These are phyloP conservation scores for Pterocarpus macrocarpus DNA, from an alignment of 306 rosid species.

Conservation along the genomic window DNA sequence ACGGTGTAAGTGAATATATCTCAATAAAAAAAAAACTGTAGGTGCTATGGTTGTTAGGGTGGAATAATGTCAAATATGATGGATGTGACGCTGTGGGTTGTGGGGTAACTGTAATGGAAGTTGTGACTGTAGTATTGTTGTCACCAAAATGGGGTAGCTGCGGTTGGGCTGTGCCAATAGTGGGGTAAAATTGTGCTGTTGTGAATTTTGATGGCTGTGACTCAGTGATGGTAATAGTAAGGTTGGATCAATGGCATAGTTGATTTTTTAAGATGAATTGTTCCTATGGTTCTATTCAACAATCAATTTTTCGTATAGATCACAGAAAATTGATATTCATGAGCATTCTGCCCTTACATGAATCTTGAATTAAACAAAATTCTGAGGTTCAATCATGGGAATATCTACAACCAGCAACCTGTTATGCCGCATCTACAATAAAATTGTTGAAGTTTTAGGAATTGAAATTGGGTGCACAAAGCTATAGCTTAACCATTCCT, in stretches of 20 bases:
- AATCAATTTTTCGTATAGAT: not conserved
- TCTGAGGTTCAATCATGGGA: not conserved
- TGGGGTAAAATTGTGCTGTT: not conserved
- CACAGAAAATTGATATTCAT: not conserved
- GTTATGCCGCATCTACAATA: not conserved
- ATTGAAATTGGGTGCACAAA: slow-evolving; percentile 21
- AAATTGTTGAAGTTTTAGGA: slow-evolving; percentile 2
- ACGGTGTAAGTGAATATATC: not conserved
- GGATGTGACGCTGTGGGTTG: not conserved
- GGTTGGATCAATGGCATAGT: not conserved
- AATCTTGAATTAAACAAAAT: slow-evolving; percentile 23
- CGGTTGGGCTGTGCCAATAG: not conserved
- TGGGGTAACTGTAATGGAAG: not conserved
- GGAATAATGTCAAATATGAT: not conserved
- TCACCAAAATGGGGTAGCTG: not conserved
- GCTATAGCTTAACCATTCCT: not conserved
- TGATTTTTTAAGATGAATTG: not conserved
- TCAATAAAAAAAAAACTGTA: not conserved
- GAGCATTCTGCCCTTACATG: not conserved
- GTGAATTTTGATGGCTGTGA: too few relatives aligned
- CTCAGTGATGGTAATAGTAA: too few relatives aligned
- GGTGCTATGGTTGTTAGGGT: not conserved
- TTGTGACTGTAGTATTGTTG: not conserved
- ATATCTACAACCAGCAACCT: not conserved
- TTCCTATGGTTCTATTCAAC: not conserved